These are phyloP conservation scores for Nitzschia putrida DNA, from an alignment of 108 stramenopile species.

Conservation along the genomic window DNA sequence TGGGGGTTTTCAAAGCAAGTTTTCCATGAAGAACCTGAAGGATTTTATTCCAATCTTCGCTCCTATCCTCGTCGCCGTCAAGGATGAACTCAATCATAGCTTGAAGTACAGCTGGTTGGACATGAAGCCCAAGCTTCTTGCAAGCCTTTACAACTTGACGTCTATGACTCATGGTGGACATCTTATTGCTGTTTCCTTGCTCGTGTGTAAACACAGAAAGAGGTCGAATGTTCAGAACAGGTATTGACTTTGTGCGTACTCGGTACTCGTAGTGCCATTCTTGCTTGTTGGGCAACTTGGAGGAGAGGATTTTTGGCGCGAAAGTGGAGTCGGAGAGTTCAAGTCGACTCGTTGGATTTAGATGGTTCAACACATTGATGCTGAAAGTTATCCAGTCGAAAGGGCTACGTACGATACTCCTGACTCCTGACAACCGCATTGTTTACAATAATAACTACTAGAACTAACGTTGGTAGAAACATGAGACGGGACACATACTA, in stretches of 20 bases:
- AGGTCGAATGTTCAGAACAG: background rate
- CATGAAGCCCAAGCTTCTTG: conserved; percentile 38
- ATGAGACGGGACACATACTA: too few species aligned
- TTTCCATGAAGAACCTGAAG: conserved; percentile 10
- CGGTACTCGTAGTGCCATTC: too few species aligned
- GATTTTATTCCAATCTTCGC: background rate
- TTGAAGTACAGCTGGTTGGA: conserved; percentile 43
- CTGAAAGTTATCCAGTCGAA: too few species aligned
- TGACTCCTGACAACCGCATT: too few species aligned
- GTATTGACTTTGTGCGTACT: background rate
- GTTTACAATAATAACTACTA: too few species aligned
- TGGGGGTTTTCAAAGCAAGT: conserved; percentile 6
- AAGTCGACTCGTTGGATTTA: too few species aligned
- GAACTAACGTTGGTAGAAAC: too few species aligned
- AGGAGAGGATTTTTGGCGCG: too few species aligned
- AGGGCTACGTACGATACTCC: too few species aligned
- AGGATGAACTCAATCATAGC: conserved; percentile 18
- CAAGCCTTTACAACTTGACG: conserved; percentile 44
- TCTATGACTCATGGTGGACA: conserved; percentile 20
- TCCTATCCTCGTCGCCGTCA: background rate
- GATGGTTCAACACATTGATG: too few species aligned
- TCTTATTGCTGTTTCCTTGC: background rate
- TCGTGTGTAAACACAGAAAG: background rate
- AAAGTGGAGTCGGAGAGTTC: too few species aligned
- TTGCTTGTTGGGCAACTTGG: too few species aligned